Conservation (phyloP, 441 rosid species). For the Pelargonium cotyledonis region DNA sequence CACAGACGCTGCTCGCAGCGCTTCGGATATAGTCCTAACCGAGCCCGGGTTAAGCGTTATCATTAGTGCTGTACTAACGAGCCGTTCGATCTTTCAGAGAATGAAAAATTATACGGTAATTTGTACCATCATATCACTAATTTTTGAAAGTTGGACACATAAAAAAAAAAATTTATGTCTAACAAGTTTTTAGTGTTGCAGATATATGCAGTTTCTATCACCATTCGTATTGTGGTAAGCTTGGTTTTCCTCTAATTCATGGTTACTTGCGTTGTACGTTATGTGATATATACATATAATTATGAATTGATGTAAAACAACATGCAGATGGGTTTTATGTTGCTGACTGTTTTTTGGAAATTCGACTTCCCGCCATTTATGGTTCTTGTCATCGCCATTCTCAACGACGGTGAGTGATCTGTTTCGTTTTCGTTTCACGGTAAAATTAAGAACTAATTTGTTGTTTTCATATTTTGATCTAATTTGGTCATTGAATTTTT, state of each 20-base stretch:
- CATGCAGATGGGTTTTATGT: slow-evolving; percentile 57
- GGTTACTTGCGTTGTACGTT: not conserved
- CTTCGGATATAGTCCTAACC: slow-evolving; percentile 85
- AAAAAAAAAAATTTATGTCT: not conserved
- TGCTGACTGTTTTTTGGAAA: slow-evolving; percentile 76
- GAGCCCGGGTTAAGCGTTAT: slow-evolving; percentile 89
- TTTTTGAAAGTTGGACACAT: not conserved
- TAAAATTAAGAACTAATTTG: not conserved
- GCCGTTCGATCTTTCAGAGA: slow-evolving; percentile 92
- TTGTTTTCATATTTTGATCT: too few species aligned
- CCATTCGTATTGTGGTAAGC: slow-evolving; percentile 63
- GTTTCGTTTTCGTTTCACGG: not conserved
- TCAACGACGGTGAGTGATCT: slow-evolving; percentile 40
- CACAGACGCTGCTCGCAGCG: slow-evolving; percentile 84
- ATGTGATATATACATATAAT: not conserved
- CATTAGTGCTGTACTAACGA: slow-evolving; percentile 75
- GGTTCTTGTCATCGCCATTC: slow-evolving; percentile 84
- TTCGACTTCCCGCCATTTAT: slow-evolving; percentile 95
- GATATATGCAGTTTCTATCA: slow-evolving; percentile 90
- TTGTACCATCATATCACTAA: not conserved
- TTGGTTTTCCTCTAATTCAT: not conserved
- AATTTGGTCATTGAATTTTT: too few species aligned
- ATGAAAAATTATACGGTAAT: slow-evolving; percentile 88
- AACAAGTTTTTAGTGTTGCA: not conserved
- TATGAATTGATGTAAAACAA: not conserved